These are phyloP conservation scores for Phytophthora vignae DNA, from an alignment of 352 stramenopile genomes.

Conservation along the genomic window DNA sequence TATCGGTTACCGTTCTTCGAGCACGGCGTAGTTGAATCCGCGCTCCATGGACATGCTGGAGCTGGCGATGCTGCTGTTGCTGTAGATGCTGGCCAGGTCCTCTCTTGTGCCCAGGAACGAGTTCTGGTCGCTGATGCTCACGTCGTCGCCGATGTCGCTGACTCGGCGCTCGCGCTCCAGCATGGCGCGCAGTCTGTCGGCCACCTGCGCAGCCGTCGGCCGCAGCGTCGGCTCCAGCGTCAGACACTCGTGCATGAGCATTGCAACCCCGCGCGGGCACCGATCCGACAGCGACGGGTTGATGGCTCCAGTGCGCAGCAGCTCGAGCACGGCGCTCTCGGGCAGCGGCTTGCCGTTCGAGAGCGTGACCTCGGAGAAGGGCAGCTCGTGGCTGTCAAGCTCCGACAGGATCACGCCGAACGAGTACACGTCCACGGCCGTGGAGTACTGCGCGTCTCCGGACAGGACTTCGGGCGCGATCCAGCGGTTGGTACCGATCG, in stretches of 20 bases:
- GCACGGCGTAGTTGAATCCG: slow-evolving; percentile 42
- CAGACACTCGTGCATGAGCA: slow-evolving; percentile 65
- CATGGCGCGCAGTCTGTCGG: slow-evolving; percentile 49
- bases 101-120: slow-evolving; percentile 50
- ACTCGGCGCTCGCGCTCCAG: slow-evolving; percentile 59
- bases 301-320: slow-evolving; percentile 60
- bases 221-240: slow-evolving; percentile 53
- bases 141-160: slow-evolving; percentile 58
- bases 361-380: slow-evolving; percentile 67
- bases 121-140: slow-evolving; percentile 45
- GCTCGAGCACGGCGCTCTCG: slow-evolving; percentile 58
- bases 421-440: slow-evolving; percentile 73
- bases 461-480: slow-evolving; percentile 73
- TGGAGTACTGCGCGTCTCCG: slow-evolving; percentile 49
- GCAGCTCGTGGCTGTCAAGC: slow-evolving; percentile 73
- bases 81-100: slow-evolving; percentile 35
- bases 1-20: slow-evolving; percentile 34
- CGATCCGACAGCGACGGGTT: slow-evolving; percentile 55
- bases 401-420: slow-evolving; percentile 79
- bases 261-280: slow-evolving; percentile 54
- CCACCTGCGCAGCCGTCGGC: slow-evolving; percentile 47
- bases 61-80: slow-evolving; percentile 33
- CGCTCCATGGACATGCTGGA: slow-evolving; percentile 39
- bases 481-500: slow-evolving; percentile 53
- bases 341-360: slow-evolving; percentile 62